Evolutionary conservation across 192 early-diverging fungal genomes (phyloP), one percentile per base, ranked within the genome.

Genomic region (Umbelopsis vinacea): DNA sequence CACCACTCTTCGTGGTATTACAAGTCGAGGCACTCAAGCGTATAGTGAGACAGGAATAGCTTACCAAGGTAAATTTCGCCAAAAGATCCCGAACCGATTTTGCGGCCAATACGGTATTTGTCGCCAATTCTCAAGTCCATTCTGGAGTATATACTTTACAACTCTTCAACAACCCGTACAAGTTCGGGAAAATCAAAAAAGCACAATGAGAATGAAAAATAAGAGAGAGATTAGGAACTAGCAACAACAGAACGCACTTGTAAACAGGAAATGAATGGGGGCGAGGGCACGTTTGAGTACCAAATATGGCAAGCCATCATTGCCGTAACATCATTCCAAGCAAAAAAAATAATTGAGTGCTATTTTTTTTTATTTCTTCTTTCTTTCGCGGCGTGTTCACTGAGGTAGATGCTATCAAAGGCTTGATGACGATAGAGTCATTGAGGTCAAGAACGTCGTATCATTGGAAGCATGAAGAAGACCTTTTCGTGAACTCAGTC

Each of bases 21-120:
- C 40, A 7, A 43, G 40, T 43, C 40, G 40, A 7, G 6, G 0
- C 40, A 6, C 40, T 4, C 8, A 43, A 50, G 48, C 0, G 10
- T 12, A 37, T 19, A 37, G 33, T n/a, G 2, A 19, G 33, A 12
- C 12, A 63, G 29, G 5, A 33, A 37, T 11, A 29, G 26, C 84
- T 79, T 81, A 94, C 94, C 94, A 68, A 97, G 89, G 79, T 93
- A 98, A 79, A 99, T 96, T 75, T 98, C 97, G 48, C 97, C 97
- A 90, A 99, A 99, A 50, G 93, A 95, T 55, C 97, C 97, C 54
- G 92, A 92, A 48, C 97, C 97, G 82, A 99, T 94, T 85, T 98
- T 99, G 66, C 94, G 87, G 60, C 96, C 96, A 70, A 99, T 91
- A 60, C 92, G 87, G 86, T 91, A 99, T 83, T 95, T 95, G 84